Evolutionary conservation across 495 filamentous ascomycete species (phyloP), one percentile per base, ranked within the genome.

Genomic region (Penicillium malachiteum): DNA sequence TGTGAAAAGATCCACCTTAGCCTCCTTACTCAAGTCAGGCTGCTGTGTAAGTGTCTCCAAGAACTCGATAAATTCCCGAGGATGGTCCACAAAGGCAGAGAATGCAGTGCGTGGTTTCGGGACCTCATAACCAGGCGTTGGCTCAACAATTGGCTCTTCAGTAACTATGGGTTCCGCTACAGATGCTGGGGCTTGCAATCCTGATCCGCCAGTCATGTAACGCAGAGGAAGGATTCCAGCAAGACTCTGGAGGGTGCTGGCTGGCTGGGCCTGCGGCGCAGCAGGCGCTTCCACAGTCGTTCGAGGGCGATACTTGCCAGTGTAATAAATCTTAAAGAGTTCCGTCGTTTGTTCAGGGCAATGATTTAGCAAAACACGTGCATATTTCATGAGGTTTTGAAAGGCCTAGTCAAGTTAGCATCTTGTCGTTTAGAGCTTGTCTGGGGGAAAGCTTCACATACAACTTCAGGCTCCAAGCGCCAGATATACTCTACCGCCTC

Each of bases 1-100:
- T 1, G 94, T 97, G 70, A 93, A 93, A 39, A 98, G 83, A 69
- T 97, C 95, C 7, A 83, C 78, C 60, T 85, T 88, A 59, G 96
- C 89, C 48, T 81, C 75, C 47, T 89, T 76, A 21, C 81, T 84
- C 5, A 94, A 70, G 18, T 83, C 71, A 7, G 87, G 79, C 57
- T 87, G 81, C 54, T 84, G 79, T 7, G 89, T 82, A 49, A 86
- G 92, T 18, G 88, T 88, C 74, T 98, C 94, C 1, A 98, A 75
- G 64, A 98, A 98, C 10, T 83, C 75, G 48, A 96, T 89, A 65
- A 98, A 97, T 59, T 96, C 84, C 51, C 88, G 81, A 0, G 94
- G 84, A 61, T 97, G 91, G 64, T 96, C 93, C 46, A 97, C 92
- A 67, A 97, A 98, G 0, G 90, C 91, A 7, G 94, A 96, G 71